Conservation (phyloP, 2,329 filamentous ascomycete genomes). For the Corinectria fuckeliana region DNA sequence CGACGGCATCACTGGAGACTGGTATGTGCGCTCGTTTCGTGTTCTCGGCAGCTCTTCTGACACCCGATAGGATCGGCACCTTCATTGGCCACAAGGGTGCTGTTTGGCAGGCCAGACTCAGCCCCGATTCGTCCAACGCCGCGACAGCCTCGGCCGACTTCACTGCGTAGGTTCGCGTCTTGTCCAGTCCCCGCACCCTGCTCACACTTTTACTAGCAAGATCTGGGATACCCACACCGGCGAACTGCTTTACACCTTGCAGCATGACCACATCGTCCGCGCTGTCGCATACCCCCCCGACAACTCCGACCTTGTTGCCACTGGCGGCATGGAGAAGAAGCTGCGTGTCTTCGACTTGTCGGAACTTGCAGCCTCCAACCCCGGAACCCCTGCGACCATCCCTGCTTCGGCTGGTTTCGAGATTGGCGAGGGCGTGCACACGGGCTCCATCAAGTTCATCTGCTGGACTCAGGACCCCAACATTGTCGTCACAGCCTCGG, state of each 20-base stretch:
- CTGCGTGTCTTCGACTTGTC: constrained; percentile 90
- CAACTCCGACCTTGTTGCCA: constrained; percentile 83
- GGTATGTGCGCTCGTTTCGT: constrained; percentile 56
- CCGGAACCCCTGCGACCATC: constrained; percentile 54
- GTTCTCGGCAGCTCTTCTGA: constrained; percentile 15
- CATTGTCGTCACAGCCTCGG: constrained; percentile 87
- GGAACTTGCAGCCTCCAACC: constrained; percentile 55
- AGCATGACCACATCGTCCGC: constrained; percentile 94
- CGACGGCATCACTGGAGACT: constrained; percentile 93
- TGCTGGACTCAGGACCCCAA: constrained; percentile 92
- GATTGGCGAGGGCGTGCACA: constrained; percentile 84
- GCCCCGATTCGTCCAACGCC: constrained; percentile 83
- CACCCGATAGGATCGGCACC: constrained; percentile 83
- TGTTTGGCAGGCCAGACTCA: constrained; percentile 94
- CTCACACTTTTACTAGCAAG: constrained; percentile 66
- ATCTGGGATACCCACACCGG: constrained; percentile 98
- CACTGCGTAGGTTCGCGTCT: constrained; percentile 70
- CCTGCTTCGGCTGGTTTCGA: constrained; percentile 75
- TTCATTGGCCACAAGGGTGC: constrained; percentile 98
- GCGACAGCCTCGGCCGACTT: constrained; percentile 97
- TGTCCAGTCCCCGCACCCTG: neutral
- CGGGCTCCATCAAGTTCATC: constrained; percentile 91
- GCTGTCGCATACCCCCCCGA: constrained; percentile 89
- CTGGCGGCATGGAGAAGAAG: constrained; percentile 95
- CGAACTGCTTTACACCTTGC: constrained; percentile 83